phyloP scores from a whole-genome alignment of 2,329 filamentous ascomycete species.

The Ceratocystis huliohia region DNA sequence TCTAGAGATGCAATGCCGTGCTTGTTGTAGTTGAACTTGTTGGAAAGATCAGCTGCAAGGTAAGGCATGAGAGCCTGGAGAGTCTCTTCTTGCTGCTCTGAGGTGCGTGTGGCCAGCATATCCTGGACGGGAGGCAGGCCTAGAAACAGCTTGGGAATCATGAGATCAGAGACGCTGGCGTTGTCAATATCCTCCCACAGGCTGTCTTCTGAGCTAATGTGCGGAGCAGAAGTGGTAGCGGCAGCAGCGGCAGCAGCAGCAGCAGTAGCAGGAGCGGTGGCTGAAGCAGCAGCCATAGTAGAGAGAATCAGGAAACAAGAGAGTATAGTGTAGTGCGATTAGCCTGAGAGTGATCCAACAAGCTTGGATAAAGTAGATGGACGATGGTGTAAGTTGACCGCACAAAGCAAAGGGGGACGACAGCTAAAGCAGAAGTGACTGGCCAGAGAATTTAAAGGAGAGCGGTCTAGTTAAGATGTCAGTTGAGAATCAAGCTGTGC shows the following conservation, averaged over 20 bases:
- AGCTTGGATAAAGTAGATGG: neutral
- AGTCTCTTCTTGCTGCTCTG: conserved; percentile 54
- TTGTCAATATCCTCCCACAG: conserved; percentile 21
- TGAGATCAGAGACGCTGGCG: neutral
- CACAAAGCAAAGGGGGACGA: neutral
- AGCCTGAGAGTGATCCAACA: neutral
- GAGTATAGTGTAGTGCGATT: neutral
- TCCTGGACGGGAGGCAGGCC: conserved; percentile 52
- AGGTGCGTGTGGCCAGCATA: conserved; percentile 52
- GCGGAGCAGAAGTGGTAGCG: neutral
- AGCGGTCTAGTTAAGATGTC: neutral
- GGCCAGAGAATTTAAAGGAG: neutral
- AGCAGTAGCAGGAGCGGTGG: neutral
- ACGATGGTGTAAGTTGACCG: neutral
- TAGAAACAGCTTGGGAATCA: conserved; percentile 46
- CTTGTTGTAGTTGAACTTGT: conserved; percentile 48
- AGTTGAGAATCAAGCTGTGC: neutral
- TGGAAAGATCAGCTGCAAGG: conserved; percentile 34
- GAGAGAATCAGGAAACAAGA: neutral
- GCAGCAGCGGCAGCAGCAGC: neutral
- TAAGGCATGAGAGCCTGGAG: conserved; percentile 56
- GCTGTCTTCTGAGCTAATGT: neutral
- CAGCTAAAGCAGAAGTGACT: neutral
- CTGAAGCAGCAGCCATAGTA: neutral
- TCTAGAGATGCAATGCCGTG: conserved; percentile 65